Conservation (phyloP, 2,329 filamentous ascomycete genomes). For the Aspergillus japonicus region DNA sequence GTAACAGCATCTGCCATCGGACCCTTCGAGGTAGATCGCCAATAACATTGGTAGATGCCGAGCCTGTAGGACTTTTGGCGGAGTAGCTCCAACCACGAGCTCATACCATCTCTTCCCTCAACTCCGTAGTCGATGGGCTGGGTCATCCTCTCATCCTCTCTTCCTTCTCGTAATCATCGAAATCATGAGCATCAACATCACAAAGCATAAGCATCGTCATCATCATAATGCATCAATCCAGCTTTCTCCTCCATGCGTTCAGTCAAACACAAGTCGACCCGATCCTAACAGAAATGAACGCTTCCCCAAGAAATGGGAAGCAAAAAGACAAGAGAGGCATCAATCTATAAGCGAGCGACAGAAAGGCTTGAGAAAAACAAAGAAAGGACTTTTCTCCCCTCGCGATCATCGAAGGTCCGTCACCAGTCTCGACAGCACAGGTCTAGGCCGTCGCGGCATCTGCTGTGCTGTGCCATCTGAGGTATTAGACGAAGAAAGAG, state of each 20-base stretch:
- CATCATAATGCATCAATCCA: neutral
- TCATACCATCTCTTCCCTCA: neutral
- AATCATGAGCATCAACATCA: neutral
- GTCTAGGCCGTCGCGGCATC: conserved; percentile 30
- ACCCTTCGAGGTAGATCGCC: neutral
- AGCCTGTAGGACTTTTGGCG: neutral
- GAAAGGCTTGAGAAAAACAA: neutral
- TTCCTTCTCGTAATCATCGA: neutral
- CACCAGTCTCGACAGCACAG: conserved; percentile 36
- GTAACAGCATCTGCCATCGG: neutral
- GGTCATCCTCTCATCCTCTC: neutral
- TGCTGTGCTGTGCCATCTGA: neutral
- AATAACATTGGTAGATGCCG: neutral
- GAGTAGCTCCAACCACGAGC: neutral
- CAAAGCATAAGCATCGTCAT: neutral
- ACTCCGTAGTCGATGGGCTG: neutral
- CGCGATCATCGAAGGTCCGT: conserved; percentile 31
- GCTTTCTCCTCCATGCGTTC: neutral
- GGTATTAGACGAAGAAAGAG: neutral
- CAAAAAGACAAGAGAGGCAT: neutral
- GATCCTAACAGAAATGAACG: neutral
- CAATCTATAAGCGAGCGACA: neutral
- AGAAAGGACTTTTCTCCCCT: neutral
- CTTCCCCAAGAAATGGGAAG: neutral
- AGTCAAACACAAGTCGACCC: neutral